Conservation (phyloP, 176 grass and related monocot genomes). For the Pharus latifolius region DNA sequence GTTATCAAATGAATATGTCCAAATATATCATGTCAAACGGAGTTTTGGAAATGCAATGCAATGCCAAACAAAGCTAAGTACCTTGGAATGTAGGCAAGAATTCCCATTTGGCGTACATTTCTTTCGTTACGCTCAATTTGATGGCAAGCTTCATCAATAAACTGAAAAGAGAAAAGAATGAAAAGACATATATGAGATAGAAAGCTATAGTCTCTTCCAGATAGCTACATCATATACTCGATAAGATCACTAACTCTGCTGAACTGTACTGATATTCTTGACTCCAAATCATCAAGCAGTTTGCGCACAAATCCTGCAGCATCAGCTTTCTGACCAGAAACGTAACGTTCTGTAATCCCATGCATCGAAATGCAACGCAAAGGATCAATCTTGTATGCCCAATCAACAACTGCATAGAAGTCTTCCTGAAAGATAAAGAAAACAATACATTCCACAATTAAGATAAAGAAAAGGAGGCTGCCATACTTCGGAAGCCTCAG, state of each 20-base stretch:
- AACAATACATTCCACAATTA: slow-evolving; percentile 10
- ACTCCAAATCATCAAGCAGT: slow-evolving; percentile 85
- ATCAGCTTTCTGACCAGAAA: slow-evolving; percentile 99
- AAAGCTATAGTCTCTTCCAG: slow-evolving; percentile 5
- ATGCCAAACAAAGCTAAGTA: slow-evolving; percentile 30
- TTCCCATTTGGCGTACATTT: slow-evolving; percentile 65
- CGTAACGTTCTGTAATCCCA: slow-evolving; percentile 92
- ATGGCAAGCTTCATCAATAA: slow-evolving; percentile 94
- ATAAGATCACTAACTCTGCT: slow-evolving; percentile 54
- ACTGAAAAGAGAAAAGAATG: slow-evolving; percentile 42
- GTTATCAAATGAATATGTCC: no score
- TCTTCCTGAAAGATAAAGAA: slow-evolving; percentile 58
- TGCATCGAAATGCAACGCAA: slow-evolving; percentile 97
- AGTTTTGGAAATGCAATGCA: not conserved
- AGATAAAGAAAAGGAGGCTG: not conserved
- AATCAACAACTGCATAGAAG: slow-evolving; percentile 92
- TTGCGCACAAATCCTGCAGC: slow-evolving; percentile 91
- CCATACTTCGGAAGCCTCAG: slow-evolving; percentile 12
- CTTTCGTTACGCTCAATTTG: slow-evolving; percentile 92
- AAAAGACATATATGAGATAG: slow-evolving; percentile 2
- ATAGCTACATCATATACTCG: not conserved
- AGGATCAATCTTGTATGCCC: slow-evolving; percentile 94
- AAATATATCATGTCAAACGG: no score
- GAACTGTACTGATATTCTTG: slow-evolving; percentile 87
- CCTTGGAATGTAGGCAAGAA: slow-evolving; percentile 85